Base-by-base conservation (phyloP, 2,329 filamentous ascomycete genomes). In the Didymella lethalis region DNA sequence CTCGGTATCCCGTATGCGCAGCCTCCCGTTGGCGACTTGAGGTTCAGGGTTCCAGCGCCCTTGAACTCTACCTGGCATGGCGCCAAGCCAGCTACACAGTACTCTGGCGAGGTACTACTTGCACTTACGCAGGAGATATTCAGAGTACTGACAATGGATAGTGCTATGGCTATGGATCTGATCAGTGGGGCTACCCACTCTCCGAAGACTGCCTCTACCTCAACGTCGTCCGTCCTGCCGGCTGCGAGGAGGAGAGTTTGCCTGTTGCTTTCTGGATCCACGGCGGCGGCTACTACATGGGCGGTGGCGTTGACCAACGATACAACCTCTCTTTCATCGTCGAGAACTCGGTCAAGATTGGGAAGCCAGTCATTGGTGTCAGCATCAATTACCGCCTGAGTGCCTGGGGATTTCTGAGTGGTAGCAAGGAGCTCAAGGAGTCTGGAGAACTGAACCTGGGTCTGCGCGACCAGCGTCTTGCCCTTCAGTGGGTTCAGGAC, bases 391-490 rank as follows among this genome's bases (percentile, higher is more conserved):
- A 86, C 74, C 83, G 89, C 12, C 79, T 91, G 38, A 68, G 66
- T 55, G 65, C 69, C 18, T 82, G 92, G 67, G 90, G 90, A 0
- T 93, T 94, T 70, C 74, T 91, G 25, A 82, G 84, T 26, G 71
- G 72, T 40, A 71, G 68, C 20, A 61, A 75, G 44, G 72, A 76
- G 49, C 59, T 75, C 26, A 51, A 62, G 7, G 59, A 72, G n/a
- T 63, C 57, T 12, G 87, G 85, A 14, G 77, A 81, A 55, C 74
- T 82, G 61, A 77, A 81, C 40, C 64, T 81, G n/a, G 81, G 80
- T 16, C 69, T 82, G 2, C 70, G 75, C 29, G 81, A 83, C 62
- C 81, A 83, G 63, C 72, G 80, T n/a, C 60, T 80, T 20, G 81
- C 79, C 1, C 53, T 83, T 43, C 78, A 80, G 20, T 83, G 80